A percentile compares a stretch with the other conserved stretches of the same genome.
phyloP scores from a whole-genome alignment of 306 rosid genomes.

The Citrullus mucosospermus region DNA sequence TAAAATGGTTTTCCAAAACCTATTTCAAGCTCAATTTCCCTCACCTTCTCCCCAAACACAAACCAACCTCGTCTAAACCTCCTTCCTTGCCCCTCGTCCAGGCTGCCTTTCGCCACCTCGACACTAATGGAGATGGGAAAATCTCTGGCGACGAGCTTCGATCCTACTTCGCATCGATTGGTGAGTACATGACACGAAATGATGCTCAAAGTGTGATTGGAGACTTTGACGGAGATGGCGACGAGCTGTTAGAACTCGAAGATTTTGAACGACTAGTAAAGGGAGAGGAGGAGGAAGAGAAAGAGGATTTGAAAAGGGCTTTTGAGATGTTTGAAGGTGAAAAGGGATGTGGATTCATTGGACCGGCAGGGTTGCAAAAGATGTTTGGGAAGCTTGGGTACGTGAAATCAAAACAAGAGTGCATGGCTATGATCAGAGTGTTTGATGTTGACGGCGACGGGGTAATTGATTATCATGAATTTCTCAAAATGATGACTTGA shows the following conservation, averaged over 20 bases:
- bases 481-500: conserved; percentile 20
- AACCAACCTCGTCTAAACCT: not conserved
- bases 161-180: conserved; percentile 29
- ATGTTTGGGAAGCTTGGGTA: conserved; percentile 41
- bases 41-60: not conserved
- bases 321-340: conserved; percentile 52
- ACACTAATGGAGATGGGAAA: conserved; percentile 38
- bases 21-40: conserved; percentile 1
- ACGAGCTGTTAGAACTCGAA: conserved; percentile 24
- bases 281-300: conserved; percentile 13
- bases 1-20: not conserved
- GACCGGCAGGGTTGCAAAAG: conserved; percentile 32
- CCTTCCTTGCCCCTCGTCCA: not conserved
- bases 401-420: conserved; percentile 29
- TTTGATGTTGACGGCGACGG: conserved; percentile 57
- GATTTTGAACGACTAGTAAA: conserved; percentile 27
- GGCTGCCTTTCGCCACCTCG: conserved; percentile 32
- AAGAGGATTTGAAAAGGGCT: conserved; percentile 24
- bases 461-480: conserved; percentile 39
- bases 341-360: conserved; percentile 38
- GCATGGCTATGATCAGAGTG: conserved; percentile 39
- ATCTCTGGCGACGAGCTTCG: conserved; percentile 33
- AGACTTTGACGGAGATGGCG: conserved; percentile 35
- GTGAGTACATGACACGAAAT: conserved; percentile 21
- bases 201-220: conserved; percentile 23